These are phyloP conservation scores for Nannochloropsis salina DNA, from an alignment of 108 stramenopile species.

Conservation along the genomic window DNA sequence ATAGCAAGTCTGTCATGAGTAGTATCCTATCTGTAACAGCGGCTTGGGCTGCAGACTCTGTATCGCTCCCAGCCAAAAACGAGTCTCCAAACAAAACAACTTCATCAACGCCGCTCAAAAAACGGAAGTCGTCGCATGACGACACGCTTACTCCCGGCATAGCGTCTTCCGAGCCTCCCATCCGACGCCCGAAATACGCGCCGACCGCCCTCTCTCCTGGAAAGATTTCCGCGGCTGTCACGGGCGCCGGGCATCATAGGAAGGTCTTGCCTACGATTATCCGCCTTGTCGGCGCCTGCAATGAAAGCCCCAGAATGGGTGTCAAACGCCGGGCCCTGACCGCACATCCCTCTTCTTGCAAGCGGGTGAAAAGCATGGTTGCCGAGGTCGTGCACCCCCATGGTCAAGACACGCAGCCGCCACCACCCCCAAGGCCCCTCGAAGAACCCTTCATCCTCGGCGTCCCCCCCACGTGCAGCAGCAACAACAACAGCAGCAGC, in stretches of 20 bases:
- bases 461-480: neutral
- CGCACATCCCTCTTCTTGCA: neutral
- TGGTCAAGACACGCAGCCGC: conserved; percentile 15
- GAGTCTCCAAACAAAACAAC: no score
- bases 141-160: no score
- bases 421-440: neutral
- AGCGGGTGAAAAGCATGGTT: neutral
- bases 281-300: neutral
- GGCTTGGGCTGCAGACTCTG: no score
- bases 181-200: neutral
- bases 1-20: no score
- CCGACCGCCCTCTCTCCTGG: neutral
- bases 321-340: neutral
- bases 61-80: no score
- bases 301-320: neutral
- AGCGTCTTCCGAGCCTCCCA: no score
- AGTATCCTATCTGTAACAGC: no score
- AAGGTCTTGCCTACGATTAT: neutral
- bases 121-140: no score
- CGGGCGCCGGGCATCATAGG: neutral
- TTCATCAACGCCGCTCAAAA: no score
- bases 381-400: neutral
- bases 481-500: conserved; percentile 11
- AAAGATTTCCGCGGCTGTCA: neutral
- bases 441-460: conserved; percentile 10